Evolutionary conservation across 768 basidiomycete species (phyloP).

Genomic region (Pisolithus marmoratus): DNA sequence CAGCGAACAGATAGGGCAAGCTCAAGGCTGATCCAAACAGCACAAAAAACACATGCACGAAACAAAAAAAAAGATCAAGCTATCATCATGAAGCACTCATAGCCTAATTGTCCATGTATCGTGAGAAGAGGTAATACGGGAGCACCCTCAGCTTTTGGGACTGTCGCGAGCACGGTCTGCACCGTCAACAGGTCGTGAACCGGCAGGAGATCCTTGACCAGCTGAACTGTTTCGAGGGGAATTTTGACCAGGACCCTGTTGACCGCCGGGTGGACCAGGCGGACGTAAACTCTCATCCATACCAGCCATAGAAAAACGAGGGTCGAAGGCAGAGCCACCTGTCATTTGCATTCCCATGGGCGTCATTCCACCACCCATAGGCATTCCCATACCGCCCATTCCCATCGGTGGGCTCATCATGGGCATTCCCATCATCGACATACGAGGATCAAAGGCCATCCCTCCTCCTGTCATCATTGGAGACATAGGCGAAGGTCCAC

Average conservation of each 20-base stretch:
- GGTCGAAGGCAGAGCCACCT: constrained; percentile 55
- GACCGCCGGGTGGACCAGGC: constrained; percentile 22
- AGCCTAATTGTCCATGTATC: constrained; percentile 6
- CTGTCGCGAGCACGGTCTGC: constrained; percentile 20
- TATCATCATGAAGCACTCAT: not conserved
- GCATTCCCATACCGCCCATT: constrained; percentile 39
- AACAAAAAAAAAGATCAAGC: not conserved
- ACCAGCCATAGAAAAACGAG: constrained; percentile 42
- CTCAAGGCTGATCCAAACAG: not conserved
- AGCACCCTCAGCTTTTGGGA: constrained; percentile 19
- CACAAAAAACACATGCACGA: constrained; percentile 11
- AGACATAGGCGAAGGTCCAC: constrained; percentile 33
- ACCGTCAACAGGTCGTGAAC: constrained; percentile 27
- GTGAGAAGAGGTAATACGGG: not conserved
- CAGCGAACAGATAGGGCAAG: no score
- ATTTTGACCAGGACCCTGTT: constrained; percentile 23
- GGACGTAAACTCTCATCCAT: constrained; percentile 25
- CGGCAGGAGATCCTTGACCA: constrained; percentile 48
- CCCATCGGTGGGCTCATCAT: constrained; percentile 49
- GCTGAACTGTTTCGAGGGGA: constrained; percentile 48
- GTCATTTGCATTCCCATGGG: constrained; percentile 52
- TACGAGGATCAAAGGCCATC: constrained; percentile 64
- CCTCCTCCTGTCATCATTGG: constrained; percentile 55
- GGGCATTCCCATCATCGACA: constrained; percentile 78
- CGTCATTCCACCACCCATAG: constrained; percentile 26